phyloP scores from a whole-genome alignment of 805 yeast genomes.

The Saccharomyces paradoxus region DNA sequence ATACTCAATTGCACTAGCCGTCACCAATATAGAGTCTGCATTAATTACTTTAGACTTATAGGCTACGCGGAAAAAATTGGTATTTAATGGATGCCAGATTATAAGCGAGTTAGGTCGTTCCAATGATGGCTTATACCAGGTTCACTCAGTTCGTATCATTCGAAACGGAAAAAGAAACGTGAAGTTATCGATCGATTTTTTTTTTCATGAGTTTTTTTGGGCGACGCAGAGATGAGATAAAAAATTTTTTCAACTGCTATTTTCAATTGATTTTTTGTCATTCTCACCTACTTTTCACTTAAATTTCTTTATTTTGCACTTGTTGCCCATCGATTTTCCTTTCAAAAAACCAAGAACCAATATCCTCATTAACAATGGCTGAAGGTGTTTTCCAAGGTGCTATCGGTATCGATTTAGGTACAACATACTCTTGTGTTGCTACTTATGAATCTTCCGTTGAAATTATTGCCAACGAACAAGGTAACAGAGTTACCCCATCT shows the following conservation, averaged over 20 bases:
- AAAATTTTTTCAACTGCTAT: neutral
- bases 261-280: neutral
- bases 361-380: slow-evolving; percentile 52
- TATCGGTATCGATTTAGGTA: slow-evolving; percentile 97
- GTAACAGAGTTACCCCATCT: slow-evolving; percentile 79
- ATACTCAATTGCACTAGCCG: slow-evolving; percentile 21
- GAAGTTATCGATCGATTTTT: neutral
- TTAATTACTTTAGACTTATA: neutral
- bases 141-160: neutral
- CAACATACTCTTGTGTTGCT: slow-evolving; percentile 75
- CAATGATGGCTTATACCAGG: neutral
- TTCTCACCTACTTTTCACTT: slow-evolving; percentile 4
- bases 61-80: neutral
- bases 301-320: slow-evolving; percentile 2
- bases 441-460: slow-evolving; percentile 70
- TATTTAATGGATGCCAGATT: neutral
- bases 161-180: slow-evolving; percentile 2
- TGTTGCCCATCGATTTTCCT: slow-evolving; percentile 1
- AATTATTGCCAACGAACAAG: slow-evolving; percentile 76
- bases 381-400: slow-evolving; percentile 99
- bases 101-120: neutral
- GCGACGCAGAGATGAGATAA: neutral
- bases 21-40: slow-evolving; percentile 18
- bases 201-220: slow-evolving; percentile 5
- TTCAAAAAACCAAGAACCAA: slow-evolving; percentile 16